Percentiles rank a stretch among this genome's conserved stretches.
These are phyloP conservation scores for Waltergamsia citrina DNA, from an alignment of 2,329 filamentous ascomycete species.

Conservation along the genomic window DNA sequence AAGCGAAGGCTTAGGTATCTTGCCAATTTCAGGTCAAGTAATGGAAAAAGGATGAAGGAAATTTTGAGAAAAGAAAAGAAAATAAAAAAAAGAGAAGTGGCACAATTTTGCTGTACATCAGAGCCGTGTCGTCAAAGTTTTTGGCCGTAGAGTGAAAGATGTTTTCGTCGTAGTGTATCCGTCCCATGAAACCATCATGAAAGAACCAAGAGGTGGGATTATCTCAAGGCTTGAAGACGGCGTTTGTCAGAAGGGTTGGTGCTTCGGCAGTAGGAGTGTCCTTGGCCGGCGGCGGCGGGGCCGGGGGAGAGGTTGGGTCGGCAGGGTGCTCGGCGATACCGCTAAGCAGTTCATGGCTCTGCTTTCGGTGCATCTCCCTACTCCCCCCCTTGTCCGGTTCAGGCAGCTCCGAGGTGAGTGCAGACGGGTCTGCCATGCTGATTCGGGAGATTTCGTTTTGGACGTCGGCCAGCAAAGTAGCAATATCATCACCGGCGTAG, in stretches of 20 bases:
- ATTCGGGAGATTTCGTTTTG: constrained; percentile 36
- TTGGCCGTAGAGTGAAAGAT: too few species aligned
- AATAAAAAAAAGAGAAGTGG: too few species aligned
- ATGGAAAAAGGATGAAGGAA: too few species aligned
- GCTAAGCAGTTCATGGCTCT: constrained; percentile 41
- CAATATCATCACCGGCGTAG: constrained; percentile 59
- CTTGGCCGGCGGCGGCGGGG: constrained; percentile 20
- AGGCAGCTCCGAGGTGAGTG: background rate
- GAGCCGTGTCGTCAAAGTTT: too few species aligned
- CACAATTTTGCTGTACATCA: too few species aligned
- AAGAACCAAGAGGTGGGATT: too few species aligned
- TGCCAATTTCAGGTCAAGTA: too few species aligned
- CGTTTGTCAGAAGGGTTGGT: constrained; percentile 8
- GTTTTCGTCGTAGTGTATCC: too few species aligned
- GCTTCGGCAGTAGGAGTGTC: too few species aligned
- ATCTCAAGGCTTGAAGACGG: constrained; percentile 12
- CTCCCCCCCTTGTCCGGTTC: constrained; percentile 12
- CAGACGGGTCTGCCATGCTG: constrained; percentile 11
- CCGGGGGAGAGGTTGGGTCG: constrained; percentile 16
- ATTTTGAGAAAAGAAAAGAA: too few species aligned
- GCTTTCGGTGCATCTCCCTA: constrained; percentile 34
- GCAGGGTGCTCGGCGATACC: constrained; percentile 15
- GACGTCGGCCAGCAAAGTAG: constrained; percentile 56
- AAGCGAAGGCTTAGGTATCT: too few species aligned
- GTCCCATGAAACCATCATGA: too few species aligned